Percentiles rank a stretch among this genome's conserved stretches.
phyloP scores from a whole-genome alignment of 169 alveolate species.

The Eimeria zaria region DNA sequence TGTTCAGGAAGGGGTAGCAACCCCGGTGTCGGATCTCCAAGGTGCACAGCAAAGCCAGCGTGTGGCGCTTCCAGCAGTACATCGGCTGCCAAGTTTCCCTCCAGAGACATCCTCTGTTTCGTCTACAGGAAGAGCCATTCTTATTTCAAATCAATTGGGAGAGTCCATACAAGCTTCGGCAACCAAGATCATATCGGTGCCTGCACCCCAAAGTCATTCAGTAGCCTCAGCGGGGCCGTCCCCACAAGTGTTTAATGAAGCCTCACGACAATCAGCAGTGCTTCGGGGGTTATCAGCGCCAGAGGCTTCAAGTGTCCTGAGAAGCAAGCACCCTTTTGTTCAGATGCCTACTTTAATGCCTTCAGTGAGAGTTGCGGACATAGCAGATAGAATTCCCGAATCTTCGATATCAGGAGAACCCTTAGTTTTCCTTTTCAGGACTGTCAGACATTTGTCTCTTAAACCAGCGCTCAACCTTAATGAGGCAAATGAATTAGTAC shows the following conservation, averaged over 20 bases:
- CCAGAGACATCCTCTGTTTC: neutral
- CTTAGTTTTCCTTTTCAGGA: neutral
- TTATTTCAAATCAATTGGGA: neutral
- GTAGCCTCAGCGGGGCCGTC: neutral
- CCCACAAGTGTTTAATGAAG: neutral
- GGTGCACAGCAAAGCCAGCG: neutral
- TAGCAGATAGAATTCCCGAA: neutral
- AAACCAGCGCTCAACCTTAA: neutral
- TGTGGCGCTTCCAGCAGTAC: neutral
- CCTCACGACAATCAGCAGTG: neutral
- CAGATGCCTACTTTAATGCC: neutral
- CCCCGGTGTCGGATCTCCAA: too few relatives aligned
- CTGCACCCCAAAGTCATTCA: neutral
- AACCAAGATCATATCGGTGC: neutral
- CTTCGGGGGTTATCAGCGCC: neutral
- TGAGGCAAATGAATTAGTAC: neutral
- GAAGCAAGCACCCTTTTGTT: constrained; percentile 12
- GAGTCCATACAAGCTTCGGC: neutral
- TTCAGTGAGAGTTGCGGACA: neutral
- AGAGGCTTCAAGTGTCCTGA: neutral
- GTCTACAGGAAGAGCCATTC: neutral
- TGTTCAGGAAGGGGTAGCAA: neutral
- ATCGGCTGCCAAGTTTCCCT: neutral
- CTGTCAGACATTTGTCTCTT: neutral
- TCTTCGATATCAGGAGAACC: neutral